These are phyloP conservation scores for Flaveria linearis DNA, from an alignment of 129 eudicot species.

Conservation along the genomic window DNA sequence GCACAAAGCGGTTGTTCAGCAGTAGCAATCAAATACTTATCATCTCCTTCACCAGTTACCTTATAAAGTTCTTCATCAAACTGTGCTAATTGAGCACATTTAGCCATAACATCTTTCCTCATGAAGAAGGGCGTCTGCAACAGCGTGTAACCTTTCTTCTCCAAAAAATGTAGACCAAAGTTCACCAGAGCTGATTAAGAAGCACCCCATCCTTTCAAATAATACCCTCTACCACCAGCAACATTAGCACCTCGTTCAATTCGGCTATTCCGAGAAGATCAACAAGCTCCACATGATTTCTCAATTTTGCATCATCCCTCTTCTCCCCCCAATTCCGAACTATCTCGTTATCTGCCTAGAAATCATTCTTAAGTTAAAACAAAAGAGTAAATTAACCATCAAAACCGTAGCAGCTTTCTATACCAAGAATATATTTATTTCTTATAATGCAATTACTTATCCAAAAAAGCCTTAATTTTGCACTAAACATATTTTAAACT, in stretches of 20 bases:
- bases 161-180: constrained; percentile 57
- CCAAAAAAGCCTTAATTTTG: neutral
- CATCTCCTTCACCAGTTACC: constrained; percentile 75
- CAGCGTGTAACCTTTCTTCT: constrained; percentile 46
- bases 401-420: neutral
- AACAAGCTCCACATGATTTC: constrained; percentile 73
- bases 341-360: constrained; percentile 58
- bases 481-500: too few species aligned
- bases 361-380: constrained; percentile 11
- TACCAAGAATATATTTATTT: neutral
- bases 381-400: constrained; percentile 7
- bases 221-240: constrained; percentile 75
- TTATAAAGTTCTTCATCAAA: constrained; percentile 86
- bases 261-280: constrained; percentile 77
- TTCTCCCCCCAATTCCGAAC: constrained; percentile 69
- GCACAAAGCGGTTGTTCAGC: constrained; percentile 89
- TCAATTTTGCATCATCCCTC: constrained; percentile 48
- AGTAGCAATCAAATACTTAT: constrained; percentile 73
- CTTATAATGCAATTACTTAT: neutral
- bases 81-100: constrained; percentile 76
- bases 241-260: constrained; percentile 52
- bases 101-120: constrained; percentile 74
- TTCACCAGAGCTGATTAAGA: constrained; percentile 75
- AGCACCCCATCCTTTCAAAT: constrained; percentile 65
- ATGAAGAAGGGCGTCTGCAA: constrained; percentile 73